Evolutionary conservation across 23 red algal species (phyloP).

Genomic region (Gracilaria caudata): DNA sequence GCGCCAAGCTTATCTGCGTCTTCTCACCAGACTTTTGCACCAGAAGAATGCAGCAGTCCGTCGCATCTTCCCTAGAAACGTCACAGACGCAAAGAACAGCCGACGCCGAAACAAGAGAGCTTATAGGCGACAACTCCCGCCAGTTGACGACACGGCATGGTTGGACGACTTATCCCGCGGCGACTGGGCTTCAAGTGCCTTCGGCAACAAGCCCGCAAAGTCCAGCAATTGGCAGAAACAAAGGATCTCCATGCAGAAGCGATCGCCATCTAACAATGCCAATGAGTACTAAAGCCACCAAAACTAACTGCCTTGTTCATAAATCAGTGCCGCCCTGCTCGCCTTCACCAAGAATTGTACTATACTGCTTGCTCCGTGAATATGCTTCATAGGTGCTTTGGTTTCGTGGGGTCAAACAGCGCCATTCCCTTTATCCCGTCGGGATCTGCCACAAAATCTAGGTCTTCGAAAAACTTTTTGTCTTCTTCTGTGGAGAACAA

Average conservation of each 20-base stretch:
- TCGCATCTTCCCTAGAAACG: constrained; percentile 28
- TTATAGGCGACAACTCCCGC: not conserved
- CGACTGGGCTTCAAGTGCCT: constrained; percentile 54
- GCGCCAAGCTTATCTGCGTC: constrained; percentile 77
- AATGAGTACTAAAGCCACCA: not conserved
- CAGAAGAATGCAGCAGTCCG: constrained; percentile 69
- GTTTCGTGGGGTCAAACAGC: constrained; percentile 41
- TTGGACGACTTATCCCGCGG: constrained; percentile 50
- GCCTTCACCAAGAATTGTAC: not conserved
- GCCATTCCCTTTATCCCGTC: constrained; percentile 80
- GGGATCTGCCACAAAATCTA: constrained; percentile 86
- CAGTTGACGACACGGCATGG: constrained; percentile 43
- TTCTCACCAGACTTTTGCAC: constrained; percentile 70
- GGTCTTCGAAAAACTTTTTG: constrained; percentile 58
- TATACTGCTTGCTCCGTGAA: not conserved
- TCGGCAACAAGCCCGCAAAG: not conserved
- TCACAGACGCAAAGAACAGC: not conserved
- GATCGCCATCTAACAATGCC: constrained; percentile 18
- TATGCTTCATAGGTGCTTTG: constrained; percentile 11
- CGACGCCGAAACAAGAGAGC: constrained; percentile 2
- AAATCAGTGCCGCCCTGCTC: not conserved
- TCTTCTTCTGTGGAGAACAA: constrained; percentile 72
- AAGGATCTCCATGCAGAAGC: constrained; percentile 1
- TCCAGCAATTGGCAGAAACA: constrained; percentile 2
- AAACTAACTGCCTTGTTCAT: not conserved